These are phyloP conservation scores for Brasenia schreberi DNA, from an alignment of 164 flowering plant species.

Conservation along the genomic window DNA sequence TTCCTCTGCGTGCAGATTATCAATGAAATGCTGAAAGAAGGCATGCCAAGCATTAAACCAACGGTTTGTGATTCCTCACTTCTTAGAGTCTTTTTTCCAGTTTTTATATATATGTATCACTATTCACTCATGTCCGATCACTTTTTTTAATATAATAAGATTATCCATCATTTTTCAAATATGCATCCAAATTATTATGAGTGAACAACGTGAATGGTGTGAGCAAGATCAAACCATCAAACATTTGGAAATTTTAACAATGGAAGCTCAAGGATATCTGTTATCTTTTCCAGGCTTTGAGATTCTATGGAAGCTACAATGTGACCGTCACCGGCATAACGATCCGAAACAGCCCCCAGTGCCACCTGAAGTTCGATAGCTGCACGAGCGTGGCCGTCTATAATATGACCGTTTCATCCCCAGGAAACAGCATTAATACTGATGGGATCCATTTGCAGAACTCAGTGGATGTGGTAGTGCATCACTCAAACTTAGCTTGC, in stretches of 20 bases:
- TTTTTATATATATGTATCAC: too few relatives aligned
- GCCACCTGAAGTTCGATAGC: conserved; percentile 33
- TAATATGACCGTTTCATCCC: conserved; percentile 19
- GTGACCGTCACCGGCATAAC: conserved; percentile 22
- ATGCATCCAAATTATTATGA: too few relatives aligned
- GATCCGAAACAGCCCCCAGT: conserved; percentile 28
- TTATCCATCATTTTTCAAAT: too few relatives aligned
- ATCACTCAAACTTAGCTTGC: conserved; percentile 20
- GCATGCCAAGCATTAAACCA: not conserved
- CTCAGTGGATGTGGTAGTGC: conserved; percentile 21
- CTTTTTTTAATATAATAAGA: too few relatives aligned
- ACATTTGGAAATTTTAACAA: not conserved
- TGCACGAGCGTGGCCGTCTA: conserved; percentile 20
- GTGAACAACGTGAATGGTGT: too few relatives aligned
- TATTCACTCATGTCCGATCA: too few relatives aligned
- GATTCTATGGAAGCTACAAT: conserved; percentile 25
- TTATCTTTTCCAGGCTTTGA: conserved; percentile 12
- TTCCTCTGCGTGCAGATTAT: not conserved
- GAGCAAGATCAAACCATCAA: too few relatives aligned
- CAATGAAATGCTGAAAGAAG: not conserved
- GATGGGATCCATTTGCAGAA: conserved; percentile 44
- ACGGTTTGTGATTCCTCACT: not conserved
- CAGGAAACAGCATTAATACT: conserved; percentile 28
- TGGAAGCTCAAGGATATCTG: not conserved
- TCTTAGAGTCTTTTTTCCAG: too few relatives aligned